These are phyloP conservation scores for Penicillium herquei DNA, from an alignment of 495 filamentous ascomycete genomes.

Conservation along the genomic window DNA sequence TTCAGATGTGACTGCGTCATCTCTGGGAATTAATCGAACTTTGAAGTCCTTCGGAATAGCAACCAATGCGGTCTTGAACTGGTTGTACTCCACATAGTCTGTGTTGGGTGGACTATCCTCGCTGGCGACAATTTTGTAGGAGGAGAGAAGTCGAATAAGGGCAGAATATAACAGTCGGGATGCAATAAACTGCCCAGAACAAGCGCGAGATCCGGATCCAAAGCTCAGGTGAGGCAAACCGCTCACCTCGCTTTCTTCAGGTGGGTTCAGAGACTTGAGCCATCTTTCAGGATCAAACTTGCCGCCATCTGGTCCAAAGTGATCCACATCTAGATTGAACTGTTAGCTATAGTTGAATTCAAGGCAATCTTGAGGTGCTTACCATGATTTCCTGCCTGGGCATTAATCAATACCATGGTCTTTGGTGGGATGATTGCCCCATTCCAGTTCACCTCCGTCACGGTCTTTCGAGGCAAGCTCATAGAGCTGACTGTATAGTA, in stretches of 20 bases:
- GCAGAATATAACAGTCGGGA: slow-evolving; percentile 49
- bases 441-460: slow-evolving; percentile 52
- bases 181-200: slow-evolving; percentile 52
- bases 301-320: slow-evolving; percentile 48
- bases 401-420: slow-evolving; percentile 58
- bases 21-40: slow-evolving; percentile 48
- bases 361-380: slow-evolving; percentile 7
- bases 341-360: background rate
- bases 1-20: slow-evolving; percentile 25
- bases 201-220: slow-evolving; percentile 53
- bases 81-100: slow-evolving; percentile 58
- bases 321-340: slow-evolving; percentile 39
- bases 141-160: slow-evolving; percentile 45
- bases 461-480: slow-evolving; percentile 52
- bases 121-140: slow-evolving; percentile 52
- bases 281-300: slow-evolving; percentile 55
- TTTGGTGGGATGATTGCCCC: slow-evolving; percentile 53
- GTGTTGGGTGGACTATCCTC: slow-evolving; percentile 50
- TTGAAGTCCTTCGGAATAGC: slow-evolving; percentile 56
- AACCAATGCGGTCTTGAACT: slow-evolving; percentile 53
- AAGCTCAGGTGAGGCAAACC: slow-evolving; percentile 51
- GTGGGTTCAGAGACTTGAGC: slow-evolving; percentile 39
- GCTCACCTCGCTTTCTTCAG: slow-evolving; percentile 30
- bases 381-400: slow-evolving; percentile 59
- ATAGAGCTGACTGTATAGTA: slow-evolving; percentile 57